Base-by-base conservation (phyloP, 1,284 basidiomycete genomes). In the Phlebopus sp. region DNA sequence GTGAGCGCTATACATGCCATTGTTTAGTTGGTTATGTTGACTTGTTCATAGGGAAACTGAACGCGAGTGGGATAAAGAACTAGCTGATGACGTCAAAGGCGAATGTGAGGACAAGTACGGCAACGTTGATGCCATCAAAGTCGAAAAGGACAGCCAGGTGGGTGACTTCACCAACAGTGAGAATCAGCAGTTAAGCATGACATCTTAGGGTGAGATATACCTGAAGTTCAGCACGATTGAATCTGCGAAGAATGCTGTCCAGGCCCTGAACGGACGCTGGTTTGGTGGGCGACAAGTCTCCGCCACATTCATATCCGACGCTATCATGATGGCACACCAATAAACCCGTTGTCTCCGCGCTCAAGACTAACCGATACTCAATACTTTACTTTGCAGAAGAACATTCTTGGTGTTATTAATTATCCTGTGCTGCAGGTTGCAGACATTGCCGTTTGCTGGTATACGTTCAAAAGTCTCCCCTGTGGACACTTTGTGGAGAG, bases 41-140 rank as follows among this genome's bases (percentile, higher is more conserved):
- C 32, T 7, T 38, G 17, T 29, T 50, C 52, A 2, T 60, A 93
- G 91, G 68, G 97, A 99, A 77, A 95, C 91, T 17, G 96, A 96
- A 56, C 80, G 79, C 27, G 91, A 97, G 60, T 99, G 96, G 97
- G 93, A 98, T 66, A 87, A 83, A 52, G 97, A 98, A 47, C 85
- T 99, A 30, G 91, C 86, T 44, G 94, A 97, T 27, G 96, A 99
- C 63, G 92, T 99, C 64, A 95, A 93, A 71, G 82, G 81, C 49
- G 97, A 99, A 75, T 92, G 92, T 56, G 86, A 95, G 69, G 72
- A 73, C 53, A 95, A 97, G 71, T 99, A 97, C 62, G 96, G 97
- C 44, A 70, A 68, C 37, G 92, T 99, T 29, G 76, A 81, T 41
- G 83, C 85, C 30, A 92, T 99, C 74, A 93, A 92, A 64, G 84